Conservation (phyloP, 495 filamentous ascomycete genomes). For the Penicillium ochrochloron region DNA sequence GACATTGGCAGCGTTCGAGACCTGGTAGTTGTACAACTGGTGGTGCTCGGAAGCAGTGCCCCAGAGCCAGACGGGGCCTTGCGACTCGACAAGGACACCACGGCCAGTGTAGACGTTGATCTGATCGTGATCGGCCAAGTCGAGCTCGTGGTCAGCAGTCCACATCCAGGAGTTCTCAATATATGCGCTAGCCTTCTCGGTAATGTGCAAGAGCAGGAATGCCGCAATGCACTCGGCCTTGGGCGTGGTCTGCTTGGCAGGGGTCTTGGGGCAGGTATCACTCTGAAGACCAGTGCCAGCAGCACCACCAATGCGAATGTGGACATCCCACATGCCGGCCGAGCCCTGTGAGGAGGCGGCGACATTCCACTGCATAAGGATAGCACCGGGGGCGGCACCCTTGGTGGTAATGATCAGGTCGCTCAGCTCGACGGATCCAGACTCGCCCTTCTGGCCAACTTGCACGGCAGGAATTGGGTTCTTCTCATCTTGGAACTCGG, state of each 20-base stretch:
- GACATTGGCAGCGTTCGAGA: constrained; percentile 77
- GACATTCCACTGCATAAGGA: constrained; percentile 92
- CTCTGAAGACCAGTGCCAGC: constrained; percentile 81
- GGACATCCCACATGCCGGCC: constrained; percentile 87
- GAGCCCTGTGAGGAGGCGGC: constrained; percentile 67
- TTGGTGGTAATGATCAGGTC: constrained; percentile 66
- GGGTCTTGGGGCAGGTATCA: constrained; percentile 68
- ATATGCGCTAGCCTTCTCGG: constrained; percentile 70
- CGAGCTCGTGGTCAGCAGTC: constrained; percentile 93
- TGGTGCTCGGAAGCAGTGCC: constrained; percentile 87
- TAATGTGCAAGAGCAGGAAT: constrained; percentile 84
- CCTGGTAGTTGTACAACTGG: constrained; percentile 88
- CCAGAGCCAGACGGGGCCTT: constrained; percentile 64
- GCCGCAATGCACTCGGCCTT: constrained; percentile 67
- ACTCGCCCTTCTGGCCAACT: constrained; percentile 78
- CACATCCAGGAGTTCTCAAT: constrained; percentile 95
- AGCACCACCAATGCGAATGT: constrained; percentile 81
- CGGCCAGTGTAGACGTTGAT: constrained; percentile 92
- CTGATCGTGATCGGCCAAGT: constrained; percentile 74
- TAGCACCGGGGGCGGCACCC: constrained; percentile 81
- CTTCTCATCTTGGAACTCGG: constrained; percentile 67
- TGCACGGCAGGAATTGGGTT: constrained; percentile 69
- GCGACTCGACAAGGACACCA: constrained; percentile 75
- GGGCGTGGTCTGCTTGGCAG: constrained; percentile 58
- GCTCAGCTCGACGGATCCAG: constrained; percentile 79